Evolutionary conservation across 345 rosid genomes (phyloP).

Genomic region (Combretum micranthum): DNA sequence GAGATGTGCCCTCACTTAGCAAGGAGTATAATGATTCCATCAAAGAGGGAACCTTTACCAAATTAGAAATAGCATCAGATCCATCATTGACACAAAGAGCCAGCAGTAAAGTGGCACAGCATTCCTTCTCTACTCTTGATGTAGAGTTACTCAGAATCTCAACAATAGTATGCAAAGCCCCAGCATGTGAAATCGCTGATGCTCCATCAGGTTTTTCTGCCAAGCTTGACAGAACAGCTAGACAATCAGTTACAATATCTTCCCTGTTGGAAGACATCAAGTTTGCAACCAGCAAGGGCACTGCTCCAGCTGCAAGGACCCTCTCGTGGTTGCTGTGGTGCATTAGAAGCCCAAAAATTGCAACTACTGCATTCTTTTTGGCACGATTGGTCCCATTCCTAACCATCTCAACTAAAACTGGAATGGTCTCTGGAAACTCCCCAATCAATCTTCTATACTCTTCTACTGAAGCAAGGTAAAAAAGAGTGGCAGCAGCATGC

Average conservation of each 20-base stretch:
- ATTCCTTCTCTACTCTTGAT: conserved; percentile 51
- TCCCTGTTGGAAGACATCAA: conserved; percentile 37
- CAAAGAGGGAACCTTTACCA: conserved; percentile 46
- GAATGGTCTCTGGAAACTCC: conserved; percentile 46
- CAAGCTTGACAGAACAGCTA: conserved; percentile 58
- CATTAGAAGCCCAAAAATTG: conserved; percentile 50
- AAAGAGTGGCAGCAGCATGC: conserved; percentile 63
- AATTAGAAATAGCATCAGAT: conserved; percentile 34
- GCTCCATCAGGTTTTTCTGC: conserved; percentile 63
- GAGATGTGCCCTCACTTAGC: conserved; percentile 56
- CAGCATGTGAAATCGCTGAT: conserved; percentile 35
- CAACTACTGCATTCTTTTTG: conserved; percentile 67
- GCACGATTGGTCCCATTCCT: conserved; percentile 30
- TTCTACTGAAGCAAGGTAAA: conserved; percentile 56
- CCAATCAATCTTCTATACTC: conserved; percentile 62
- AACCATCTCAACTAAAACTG: conserved; percentile 49
- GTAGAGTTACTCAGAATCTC: conserved; percentile 36
- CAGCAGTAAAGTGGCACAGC: conserved; percentile 56
- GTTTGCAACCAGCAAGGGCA: conserved; percentile 45
- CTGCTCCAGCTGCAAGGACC: conserved; percentile 46
- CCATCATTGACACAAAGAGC: conserved; percentile 68
- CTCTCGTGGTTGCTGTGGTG: conserved; percentile 47
- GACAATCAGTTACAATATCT: conserved; percentile 47
- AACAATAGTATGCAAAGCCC: conserved; percentile 35
- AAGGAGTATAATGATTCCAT: conserved; percentile 62